Conservation (phyloP, 2,329 filamentous ascomycete genomes). For the Raffaelea deltoideospora region DNA sequence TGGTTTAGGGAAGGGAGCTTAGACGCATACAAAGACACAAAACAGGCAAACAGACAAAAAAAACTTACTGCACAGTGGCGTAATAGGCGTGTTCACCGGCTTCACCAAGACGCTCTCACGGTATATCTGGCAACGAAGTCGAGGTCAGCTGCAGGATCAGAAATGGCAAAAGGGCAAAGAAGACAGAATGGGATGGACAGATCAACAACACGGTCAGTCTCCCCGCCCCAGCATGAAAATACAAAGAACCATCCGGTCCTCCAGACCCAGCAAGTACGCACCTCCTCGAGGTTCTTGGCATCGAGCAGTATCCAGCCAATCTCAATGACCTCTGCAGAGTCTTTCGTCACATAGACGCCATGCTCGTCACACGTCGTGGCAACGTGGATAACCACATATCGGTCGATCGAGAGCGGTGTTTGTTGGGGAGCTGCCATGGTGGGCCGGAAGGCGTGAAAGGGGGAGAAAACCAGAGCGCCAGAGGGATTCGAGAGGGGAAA, state of each 20-base stretch:
- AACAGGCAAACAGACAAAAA: background rate
- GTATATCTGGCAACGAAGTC: conserved; percentile 48
- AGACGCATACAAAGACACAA: background rate
- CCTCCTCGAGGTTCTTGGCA: conserved; percentile 83
- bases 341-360: conserved; percentile 97
- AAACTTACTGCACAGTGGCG: conserved; percentile 91
- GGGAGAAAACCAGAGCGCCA: too few species aligned
- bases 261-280: conserved; percentile 27
- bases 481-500: too few species aligned
- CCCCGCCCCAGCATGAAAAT: too few species aligned
- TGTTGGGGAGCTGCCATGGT: conserved; percentile 29
- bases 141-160: background rate
- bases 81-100: conserved; percentile 96
- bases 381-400: conserved; percentile 96
- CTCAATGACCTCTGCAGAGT: conserved; percentile 98
- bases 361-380: conserved; percentile 98
- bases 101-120: conserved; percentile 95
- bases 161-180: background rate
- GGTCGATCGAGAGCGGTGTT: conserved; percentile 61
- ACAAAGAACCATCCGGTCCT: too few species aligned
- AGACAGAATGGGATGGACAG: background rate
- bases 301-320: conserved; percentile 95
- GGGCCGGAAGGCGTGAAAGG: conserved; percentile 1
- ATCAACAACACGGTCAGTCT: too few species aligned
- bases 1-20: conserved; percentile 7